Evolutionary conservation across 2,329 filamentous ascomycete species (phyloP), one percentile per base, ranked within the genome.

Genomic region (Verruconis gallopava): DNA sequence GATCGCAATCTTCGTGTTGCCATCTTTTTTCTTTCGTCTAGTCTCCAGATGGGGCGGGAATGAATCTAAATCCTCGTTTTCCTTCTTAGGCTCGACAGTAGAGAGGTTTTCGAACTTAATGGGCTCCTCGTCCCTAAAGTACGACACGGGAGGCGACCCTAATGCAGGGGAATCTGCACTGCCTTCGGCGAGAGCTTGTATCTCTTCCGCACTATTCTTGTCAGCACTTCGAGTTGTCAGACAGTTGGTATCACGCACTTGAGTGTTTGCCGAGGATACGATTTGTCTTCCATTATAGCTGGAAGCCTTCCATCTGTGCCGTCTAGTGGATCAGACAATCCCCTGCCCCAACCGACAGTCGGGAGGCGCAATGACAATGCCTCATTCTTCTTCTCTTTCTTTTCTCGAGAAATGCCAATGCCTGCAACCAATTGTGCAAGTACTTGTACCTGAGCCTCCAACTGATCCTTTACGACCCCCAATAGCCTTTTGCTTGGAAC

Each of bases 391-490:
- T 44, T 20, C 33, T 44, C 30, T 3, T 36, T 20, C 12, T 18
- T 69, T 25, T 75, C 73, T 50, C 79, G 19, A 17, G 56, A 38
- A 49, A 42, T 14, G 13, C 79, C 80, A 34, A 89, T 66, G 20
- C 72, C 71, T 35, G 72, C 75, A 9, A 91, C 69, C 49, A 89
- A 65, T 3, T 69, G 67, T 21, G 75, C 71, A 60, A 85, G 73
- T 63, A 88, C 81, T 22, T 71, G 64, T 15, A 91, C 67, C 60
- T 88, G 85, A 2, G 72, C 68, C 55, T 86, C 78, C 47, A 93
- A 66, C 56, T 78, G 74, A 36, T 69, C 68, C 56, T 79, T 85
- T 51, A 88, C 75, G n/a, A 71, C 70, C 46, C 77, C 63, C 6
- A 83, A 75, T 21, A 78, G 72, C 40, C 73, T 65, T 36, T 71